Evolutionary conservation across 495 filamentous ascomycete genomes (phyloP).

Genomic region (Neurospora sp.): DNA sequence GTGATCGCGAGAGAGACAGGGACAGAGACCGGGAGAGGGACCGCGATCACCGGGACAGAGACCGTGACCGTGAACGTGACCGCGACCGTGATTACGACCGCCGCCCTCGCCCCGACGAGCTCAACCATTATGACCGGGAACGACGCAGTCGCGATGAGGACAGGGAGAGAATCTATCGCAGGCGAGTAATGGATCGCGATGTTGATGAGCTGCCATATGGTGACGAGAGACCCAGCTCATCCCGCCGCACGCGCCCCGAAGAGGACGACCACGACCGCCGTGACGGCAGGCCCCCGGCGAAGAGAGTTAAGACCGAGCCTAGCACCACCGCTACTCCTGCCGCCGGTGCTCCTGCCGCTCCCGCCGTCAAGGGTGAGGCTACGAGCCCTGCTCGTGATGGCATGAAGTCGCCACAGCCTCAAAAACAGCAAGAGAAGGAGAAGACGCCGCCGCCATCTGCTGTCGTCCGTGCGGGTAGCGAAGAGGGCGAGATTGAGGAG

Average conservation of each 20-base stretch:
- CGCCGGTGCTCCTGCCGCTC: background rate
- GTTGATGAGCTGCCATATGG: slow-evolving; percentile 83
- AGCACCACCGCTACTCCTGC: background rate
- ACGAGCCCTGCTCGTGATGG: slow-evolving; percentile 33
- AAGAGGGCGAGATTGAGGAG: slow-evolving; percentile 97
- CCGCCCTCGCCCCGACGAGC: slow-evolving; percentile 38
- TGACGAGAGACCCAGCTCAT: slow-evolving; percentile 55
- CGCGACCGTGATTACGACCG: slow-evolving; percentile 29
- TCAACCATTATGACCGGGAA: slow-evolving; percentile 54
- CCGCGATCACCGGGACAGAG: slow-evolving; percentile 28
- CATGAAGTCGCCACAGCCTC: slow-evolving; percentile 43
- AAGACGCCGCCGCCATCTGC: slow-evolving; percentile 37
- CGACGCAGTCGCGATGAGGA: slow-evolving; percentile 75
- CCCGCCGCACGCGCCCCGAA: slow-evolving; percentile 63
- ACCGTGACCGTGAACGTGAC: slow-evolving; percentile 26
- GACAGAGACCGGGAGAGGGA: slow-evolving; percentile 27
- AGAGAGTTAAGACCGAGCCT: slow-evolving; percentile 13
- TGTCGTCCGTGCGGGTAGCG: slow-evolving; percentile 70
- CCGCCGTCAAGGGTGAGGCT: slow-evolving; percentile 1
- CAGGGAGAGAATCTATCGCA: slow-evolving; percentile 73
- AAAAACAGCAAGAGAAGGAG: slow-evolving; percentile 50
- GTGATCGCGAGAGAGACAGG: slow-evolving; percentile 29
- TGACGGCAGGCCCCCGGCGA: slow-evolving; percentile 49
- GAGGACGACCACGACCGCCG: slow-evolving; percentile 62
- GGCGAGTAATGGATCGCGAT: slow-evolving; percentile 66